phyloP scores from a whole-genome alignment of 495 filamentous ascomycete genomes.

The Podospora bellae-mahoneyi region DNA sequence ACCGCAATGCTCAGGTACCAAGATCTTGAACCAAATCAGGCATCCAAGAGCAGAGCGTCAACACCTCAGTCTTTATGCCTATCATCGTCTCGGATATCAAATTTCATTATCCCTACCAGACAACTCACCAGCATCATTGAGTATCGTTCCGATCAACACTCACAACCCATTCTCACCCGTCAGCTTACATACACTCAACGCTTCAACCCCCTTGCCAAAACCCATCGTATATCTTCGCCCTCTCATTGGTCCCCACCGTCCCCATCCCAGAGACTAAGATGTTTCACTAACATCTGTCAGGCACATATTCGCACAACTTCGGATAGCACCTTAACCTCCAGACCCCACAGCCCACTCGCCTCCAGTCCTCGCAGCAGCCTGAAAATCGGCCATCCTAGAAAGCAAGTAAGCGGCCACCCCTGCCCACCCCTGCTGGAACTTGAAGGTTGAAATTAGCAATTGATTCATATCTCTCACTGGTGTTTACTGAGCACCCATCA shows the following conservation, averaged over 20 bases:
- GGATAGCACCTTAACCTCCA: too few relatives aligned
- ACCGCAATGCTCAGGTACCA: background rate
- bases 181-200: background rate
- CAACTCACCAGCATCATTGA: background rate
- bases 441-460: too few relatives aligned
- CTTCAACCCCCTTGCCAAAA: background rate
- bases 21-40: background rate
- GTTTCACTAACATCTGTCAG: background rate
- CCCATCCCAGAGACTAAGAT: background rate
- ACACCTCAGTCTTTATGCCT: background rate
- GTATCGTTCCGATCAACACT: background rate
- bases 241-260: background rate
- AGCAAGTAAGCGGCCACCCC: too few relatives aligned
- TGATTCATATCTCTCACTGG: too few relatives aligned
- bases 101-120: background rate
- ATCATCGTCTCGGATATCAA: background rate
- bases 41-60: background rate
- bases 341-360: too few relatives aligned
- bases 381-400: too few relatives aligned
- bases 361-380: too few relatives aligned
- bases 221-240: background rate
- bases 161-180: background rate
- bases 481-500: too few relatives aligned
- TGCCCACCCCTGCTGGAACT: too few relatives aligned
- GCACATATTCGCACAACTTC: too few relatives aligned